Evolutionary conservation across 1,284 basidiomycete species (phyloP).

Genomic region (Cryptococcus hybrid): DNA sequence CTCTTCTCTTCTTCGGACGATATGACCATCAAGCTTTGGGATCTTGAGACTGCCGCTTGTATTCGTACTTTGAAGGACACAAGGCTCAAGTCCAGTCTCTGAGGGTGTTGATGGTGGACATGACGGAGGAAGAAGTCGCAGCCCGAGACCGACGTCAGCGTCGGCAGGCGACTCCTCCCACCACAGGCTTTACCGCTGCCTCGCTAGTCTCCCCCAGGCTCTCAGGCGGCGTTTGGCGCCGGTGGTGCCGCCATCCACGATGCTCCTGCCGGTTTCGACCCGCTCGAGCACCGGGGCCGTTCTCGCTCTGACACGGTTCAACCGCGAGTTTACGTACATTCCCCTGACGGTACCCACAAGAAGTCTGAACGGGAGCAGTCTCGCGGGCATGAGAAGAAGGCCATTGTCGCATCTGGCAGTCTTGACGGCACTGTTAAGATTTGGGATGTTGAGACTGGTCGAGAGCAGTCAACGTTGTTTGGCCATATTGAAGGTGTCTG

Average conservation of each 20-base stretch:
- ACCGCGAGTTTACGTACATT: conserved; percentile 38
- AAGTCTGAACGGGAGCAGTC: conserved; percentile 12
- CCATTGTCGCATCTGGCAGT: conserved; percentile 83
- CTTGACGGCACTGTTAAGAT: conserved; percentile 95
- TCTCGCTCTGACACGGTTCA: conserved; percentile 20
- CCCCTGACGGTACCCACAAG: conserved; percentile 4
- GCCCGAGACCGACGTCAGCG: conserved; percentile 12
- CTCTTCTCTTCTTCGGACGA: conserved; percentile 97
- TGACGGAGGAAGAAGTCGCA: conserved; percentile 36
- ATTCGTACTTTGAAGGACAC: conserved; percentile 69
- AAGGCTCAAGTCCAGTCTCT: conserved; percentile 94
- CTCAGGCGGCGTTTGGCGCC: conserved; percentile 4
- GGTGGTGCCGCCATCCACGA: conserved; percentile 4
- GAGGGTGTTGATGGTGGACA: conserved; percentile 66
- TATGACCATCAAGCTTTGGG: conserved; percentile 90
- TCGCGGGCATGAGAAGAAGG: conserved; percentile 48
- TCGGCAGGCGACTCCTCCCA: conserved; percentile 8
- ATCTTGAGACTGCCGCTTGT: conserved; percentile 72
- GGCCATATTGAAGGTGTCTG: conserved; percentile 93
- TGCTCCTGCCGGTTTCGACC: conserved; percentile 28
- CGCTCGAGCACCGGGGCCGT: conserved; percentile 15
- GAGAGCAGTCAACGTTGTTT: conserved; percentile 80
- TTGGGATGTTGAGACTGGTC: conserved; percentile 93
- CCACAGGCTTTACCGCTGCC: conserved; percentile 15
- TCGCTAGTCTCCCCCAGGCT: conserved; percentile 1